A percentile compares a stretch with the other conserved stretches of the same genome.
Evolutionary conservation across 169 alveolate genomes (phyloP).

Genomic region (Babesia ovis): DNA sequence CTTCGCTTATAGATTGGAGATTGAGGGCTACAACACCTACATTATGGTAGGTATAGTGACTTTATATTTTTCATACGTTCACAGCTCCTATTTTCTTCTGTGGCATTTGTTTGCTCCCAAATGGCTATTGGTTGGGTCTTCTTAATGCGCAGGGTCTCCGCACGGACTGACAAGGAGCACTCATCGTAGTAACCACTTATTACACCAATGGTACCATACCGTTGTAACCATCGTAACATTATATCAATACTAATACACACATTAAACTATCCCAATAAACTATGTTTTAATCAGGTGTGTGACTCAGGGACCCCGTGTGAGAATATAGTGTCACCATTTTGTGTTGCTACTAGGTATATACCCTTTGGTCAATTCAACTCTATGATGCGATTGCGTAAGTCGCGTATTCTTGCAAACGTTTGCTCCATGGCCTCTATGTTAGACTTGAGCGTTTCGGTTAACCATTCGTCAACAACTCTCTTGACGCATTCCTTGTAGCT

Average conservation of each 20-base stretch:
- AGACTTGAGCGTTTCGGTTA: constrained; percentile 27
- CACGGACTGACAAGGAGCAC: not conserved
- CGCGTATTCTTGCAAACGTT: constrained; percentile 32
- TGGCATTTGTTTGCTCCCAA: constrained; percentile 34
- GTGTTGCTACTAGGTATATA: too few relatives aligned
- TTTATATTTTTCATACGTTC: not conserved
- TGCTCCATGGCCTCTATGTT: constrained; percentile 49
- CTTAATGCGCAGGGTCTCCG: constrained; percentile 5
- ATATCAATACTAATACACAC: not conserved
- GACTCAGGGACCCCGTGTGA: too few relatives aligned
- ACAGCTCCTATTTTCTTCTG: constrained; percentile 53
- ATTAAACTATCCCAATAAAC: too few relatives aligned
- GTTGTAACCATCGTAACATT: not conserved
- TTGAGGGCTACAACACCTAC: constrained; percentile 48
- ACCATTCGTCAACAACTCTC: constrained; percentile 50
- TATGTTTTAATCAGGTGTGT: too few relatives aligned
- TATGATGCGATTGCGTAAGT: constrained; percentile 18
- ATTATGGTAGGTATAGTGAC: constrained; percentile 15
- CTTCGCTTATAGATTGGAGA: constrained; percentile 53
- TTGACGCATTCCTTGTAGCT: constrained; percentile 38
- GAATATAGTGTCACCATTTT: too few relatives aligned
- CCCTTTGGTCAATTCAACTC: constrained; percentile 1
- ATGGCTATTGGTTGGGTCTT: constrained; percentile 54
- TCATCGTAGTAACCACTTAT: not conserved
- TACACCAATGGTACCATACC: not conserved